A percentile compares a stretch with the other conserved stretches of the same genome.
phyloP scores from a whole-genome alignment of 768 basidiomycete genomes.

The Boletus sp. region DNA sequence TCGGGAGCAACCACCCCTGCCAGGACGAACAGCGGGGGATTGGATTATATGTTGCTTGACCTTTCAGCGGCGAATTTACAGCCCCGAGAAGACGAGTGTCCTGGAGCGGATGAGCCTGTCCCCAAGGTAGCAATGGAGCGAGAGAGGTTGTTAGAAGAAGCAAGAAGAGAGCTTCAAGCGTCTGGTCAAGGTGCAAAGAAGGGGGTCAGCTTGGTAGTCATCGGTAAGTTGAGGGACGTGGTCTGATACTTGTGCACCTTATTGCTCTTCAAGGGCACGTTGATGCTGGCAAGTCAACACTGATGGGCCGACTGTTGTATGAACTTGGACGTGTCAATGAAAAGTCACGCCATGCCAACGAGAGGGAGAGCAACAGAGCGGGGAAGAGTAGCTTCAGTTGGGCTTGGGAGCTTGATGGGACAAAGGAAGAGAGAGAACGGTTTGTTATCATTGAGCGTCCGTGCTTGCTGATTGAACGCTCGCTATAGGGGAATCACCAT shows the following conservation, averaged over 20 bases:
- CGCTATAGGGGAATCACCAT: slow-evolving; percentile 87
- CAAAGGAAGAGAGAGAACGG: slow-evolving; percentile 91
- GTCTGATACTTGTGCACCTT: slow-evolving; percentile 3
- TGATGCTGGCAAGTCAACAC: slow-evolving; percentile 96
- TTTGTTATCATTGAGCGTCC: slow-evolving; percentile 32
- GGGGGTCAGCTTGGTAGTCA: slow-evolving; percentile 83
- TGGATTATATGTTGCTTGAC: slow-evolving; percentile 67
- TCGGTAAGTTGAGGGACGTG: slow-evolving; percentile 54
- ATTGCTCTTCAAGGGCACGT: slow-evolving; percentile 73
- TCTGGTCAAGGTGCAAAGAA: slow-evolving; percentile 57
- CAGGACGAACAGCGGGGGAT: slow-evolving; percentile 29
- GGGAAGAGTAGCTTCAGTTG: slow-evolving; percentile 97
- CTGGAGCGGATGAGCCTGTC: slow-evolving; percentile 43
- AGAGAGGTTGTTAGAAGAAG: slow-evolving; percentile 86
- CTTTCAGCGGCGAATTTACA: slow-evolving; percentile 70
- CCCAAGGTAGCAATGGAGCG: slow-evolving; percentile 68
- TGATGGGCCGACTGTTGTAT: slow-evolving; percentile 94
- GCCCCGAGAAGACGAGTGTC: slow-evolving; percentile 40
- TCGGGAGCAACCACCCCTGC: slow-evolving; percentile 46
- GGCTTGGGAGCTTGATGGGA: slow-evolving; percentile 97
- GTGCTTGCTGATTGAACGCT: slow-evolving; percentile 7
- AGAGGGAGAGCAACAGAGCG: slow-evolving; percentile 82
- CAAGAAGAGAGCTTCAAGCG: slow-evolving; percentile 48
- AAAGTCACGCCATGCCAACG: slow-evolving; percentile 79
- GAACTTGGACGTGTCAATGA: slow-evolving; percentile 89